Evolutionary conservation across 352 stramenopile genomes (phyloP).

Genomic region (Pythium oligandrum): DNA sequence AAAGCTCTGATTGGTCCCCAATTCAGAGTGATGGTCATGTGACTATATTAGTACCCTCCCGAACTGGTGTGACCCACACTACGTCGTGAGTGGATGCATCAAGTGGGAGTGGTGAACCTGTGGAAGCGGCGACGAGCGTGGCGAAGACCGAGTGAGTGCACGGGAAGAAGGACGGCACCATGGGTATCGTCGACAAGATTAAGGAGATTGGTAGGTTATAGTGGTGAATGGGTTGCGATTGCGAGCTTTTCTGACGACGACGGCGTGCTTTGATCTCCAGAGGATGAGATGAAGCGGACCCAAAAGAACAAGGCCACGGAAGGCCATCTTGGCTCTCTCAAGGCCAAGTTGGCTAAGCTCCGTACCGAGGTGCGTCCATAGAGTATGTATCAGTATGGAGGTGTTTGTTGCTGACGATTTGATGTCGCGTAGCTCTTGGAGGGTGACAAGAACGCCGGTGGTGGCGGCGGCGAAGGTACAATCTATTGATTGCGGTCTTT

Average conservation of each 20-base stretch:
- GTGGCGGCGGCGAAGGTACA: conserved; percentile 73
- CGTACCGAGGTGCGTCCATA: conserved; percentile 84
- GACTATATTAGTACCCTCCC: no score
- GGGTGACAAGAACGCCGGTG: conserved; percentile 60
- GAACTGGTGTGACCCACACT: no score
- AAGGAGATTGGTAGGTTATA: conserved; percentile 87
- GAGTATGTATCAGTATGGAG: not conserved
- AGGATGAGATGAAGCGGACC: conserved; percentile 96
- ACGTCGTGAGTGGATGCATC: conserved; percentile 3
- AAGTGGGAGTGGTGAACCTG: not conserved
- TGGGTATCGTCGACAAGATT: conserved; percentile 92
- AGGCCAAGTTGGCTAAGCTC: conserved; percentile 99
- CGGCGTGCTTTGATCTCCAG: conserved; percentile 22
- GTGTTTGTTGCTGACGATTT: conserved; percentile 3
- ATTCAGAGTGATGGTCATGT: no score
- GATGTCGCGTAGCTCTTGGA: conserved; percentile 55
- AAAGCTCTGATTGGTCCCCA: no score
- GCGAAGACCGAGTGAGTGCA: no score
- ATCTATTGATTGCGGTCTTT: conserved; percentile 1
- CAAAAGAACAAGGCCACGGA: conserved; percentile 98
- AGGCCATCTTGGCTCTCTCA: conserved; percentile 90
- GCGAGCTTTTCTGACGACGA: conserved; percentile 2
- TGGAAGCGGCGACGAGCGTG: no score
- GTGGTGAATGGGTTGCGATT: conserved; percentile 5
- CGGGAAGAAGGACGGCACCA: conserved; percentile 24